Conservation (phyloP, 352 stramenopile species). For the Peronospora belbahrii region DNA sequence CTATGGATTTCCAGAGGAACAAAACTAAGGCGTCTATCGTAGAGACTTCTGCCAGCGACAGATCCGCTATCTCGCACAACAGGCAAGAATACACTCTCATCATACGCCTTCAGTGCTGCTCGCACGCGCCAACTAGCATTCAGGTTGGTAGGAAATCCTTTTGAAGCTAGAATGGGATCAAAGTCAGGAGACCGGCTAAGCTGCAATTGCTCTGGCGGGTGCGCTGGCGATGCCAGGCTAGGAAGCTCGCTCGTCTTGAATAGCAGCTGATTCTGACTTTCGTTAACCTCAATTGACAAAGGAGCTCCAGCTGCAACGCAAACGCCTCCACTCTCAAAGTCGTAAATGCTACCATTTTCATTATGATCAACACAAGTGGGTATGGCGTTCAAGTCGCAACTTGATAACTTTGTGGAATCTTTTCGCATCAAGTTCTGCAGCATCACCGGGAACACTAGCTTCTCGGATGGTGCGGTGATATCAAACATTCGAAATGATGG, state of each 20-base stretch:
- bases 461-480: slow-evolving; percentile 37
- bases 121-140: slow-evolving; percentile 30
- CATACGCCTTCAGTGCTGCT: slow-evolving; percentile 53
- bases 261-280: slow-evolving; percentile 8
- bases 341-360: neutral
- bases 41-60: neutral
- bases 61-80: slow-evolving; percentile 1
- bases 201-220: slow-evolving; percentile 27
- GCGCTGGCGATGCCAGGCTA: slow-evolving; percentile 10
- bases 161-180: slow-evolving; percentile 17
- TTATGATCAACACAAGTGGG: neutral
- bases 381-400: neutral
- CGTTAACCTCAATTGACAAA: slow-evolving; percentile 4
- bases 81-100: slow-evolving; percentile 50
- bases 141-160: slow-evolving; percentile 20
- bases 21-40: slow-evolving; percentile 16
- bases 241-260: slow-evolving; percentile 19
- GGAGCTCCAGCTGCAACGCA: neutral
- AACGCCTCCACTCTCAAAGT: slow-evolving; percentile 1
- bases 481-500: slow-evolving; percentile 75
- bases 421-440: slow-evolving; percentile 44
- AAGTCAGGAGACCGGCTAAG: slow-evolving; percentile 49
- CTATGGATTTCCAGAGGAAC: slow-evolving; percentile 15
- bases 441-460: slow-evolving; percentile 40
- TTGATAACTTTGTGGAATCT: neutral